These are phyloP conservation scores for Pilasporangium apinafurcum DNA, from an alignment of 352 stramenopile species.

Conservation along the genomic window DNA sequence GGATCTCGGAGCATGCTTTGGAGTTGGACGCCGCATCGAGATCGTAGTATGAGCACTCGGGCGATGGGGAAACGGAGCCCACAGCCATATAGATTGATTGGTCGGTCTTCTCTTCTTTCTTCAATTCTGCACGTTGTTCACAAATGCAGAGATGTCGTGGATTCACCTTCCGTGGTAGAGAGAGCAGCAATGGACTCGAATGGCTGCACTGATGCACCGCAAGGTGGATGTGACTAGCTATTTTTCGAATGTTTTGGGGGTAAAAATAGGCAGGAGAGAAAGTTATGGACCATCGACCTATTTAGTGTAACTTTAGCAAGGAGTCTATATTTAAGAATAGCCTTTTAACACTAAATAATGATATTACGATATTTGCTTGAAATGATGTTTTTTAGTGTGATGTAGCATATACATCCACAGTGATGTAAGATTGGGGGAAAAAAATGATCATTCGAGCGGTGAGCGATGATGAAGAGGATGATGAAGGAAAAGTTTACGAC, in stretches of 20 bases:
- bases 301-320: too few relatives aligned
- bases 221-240: too few relatives aligned
- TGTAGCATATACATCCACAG: background rate
- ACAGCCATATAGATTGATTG: background rate
- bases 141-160: too few relatives aligned
- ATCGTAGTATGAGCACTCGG: conserved; percentile 12
- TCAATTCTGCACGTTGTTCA: background rate
- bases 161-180: too few relatives aligned
- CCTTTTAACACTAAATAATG: background rate
- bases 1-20: conserved; percentile 10
- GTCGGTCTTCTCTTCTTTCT: background rate
- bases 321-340: background rate
- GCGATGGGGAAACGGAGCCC: conserved; percentile 1
- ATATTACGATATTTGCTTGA: background rate
- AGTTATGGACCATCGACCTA: too few relatives aligned
- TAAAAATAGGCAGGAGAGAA: too few relatives aligned
- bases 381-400: background rate
- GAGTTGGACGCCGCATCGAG: conserved; percentile 23
- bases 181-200: too few relatives aligned
- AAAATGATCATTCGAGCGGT: conserved; percentile 78
- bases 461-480: conserved; percentile 44
- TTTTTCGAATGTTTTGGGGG: too few relatives aligned
- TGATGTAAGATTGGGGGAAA: background rate
- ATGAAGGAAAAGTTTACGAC: too few relatives aligned
- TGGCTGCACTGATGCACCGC: too few relatives aligned